Evolutionary conservation across 768 basidiomycete species (phyloP), one percentile per base, ranked within the genome.

Genomic region (Pleurotus platypus): DNA sequence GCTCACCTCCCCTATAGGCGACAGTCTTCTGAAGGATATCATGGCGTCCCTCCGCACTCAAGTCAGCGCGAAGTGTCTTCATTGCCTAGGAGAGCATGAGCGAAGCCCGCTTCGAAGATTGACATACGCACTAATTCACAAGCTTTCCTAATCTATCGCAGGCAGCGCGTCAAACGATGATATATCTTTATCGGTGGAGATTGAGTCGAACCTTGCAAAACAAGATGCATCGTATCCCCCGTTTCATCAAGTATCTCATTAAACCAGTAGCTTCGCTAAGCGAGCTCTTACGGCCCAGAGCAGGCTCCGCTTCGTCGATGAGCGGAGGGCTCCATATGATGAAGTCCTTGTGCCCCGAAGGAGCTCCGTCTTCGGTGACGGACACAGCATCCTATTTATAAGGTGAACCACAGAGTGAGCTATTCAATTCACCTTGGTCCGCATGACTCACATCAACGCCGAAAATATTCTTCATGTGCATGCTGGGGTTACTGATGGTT

Each of bases 191-290:
- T 35, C 30, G 30, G 22, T 46, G 11, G 9, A 11, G 30, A 39
- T 15, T 49, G 61, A 62, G 13, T 35, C 30, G 9, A 51, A 87
- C 91, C 76, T 90, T 89, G 76, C 92, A 94, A 66, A 95, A 96
- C n/a, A 96, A 70, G 58, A 96, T 94, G 4, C 87, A 85, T 30
- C 91, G 76, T 27, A 94, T 69, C 2, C 93, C 93, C 2, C 82
- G 78, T 58, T 86, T 86, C 89, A 96, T 92, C 50, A 95, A 71
- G 67, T 83, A 91, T 46, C 81, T 76, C 85, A 94, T 91, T 46
- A 95, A 61, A 2, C 71, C 66, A 1, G 83, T 86, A 2, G 90
- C 88, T 64, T 96, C 89, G 2, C 74, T 72, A 57, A 92, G 73
- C 5, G 90, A 72, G 57, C 82, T 83, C 11, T 74, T 66, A 39